Percentiles rank a stretch among this genome's conserved stretches.
Conservation (phyloP, 139 green algal species). For the Chlorokybus atmophyticus region DNA sequence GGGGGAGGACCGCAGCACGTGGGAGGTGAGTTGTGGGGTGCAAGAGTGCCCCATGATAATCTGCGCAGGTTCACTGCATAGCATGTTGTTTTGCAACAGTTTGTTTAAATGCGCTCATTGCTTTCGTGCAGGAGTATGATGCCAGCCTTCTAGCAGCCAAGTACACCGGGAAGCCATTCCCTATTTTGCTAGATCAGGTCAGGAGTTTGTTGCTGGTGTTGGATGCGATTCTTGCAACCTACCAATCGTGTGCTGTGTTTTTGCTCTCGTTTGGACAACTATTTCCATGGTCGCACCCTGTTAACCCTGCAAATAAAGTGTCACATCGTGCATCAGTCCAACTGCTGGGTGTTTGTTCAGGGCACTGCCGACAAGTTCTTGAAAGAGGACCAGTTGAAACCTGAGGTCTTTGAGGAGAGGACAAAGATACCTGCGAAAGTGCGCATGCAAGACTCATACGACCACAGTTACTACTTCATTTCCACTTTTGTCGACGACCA, state of each 20-base stretch:
- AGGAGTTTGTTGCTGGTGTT: neutral
- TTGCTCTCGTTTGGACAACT: neutral
- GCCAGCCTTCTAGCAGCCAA: conserved; percentile 57
- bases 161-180: conserved; percentile 27
- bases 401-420: conserved; percentile 54
- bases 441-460: conserved; percentile 75
- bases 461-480: conserved; percentile 95
- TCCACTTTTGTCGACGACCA: conserved; percentile 84
- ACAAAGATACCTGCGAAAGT: conserved; percentile 37
- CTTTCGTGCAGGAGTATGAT: conserved; percentile 54
- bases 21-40: conserved; percentile 10
- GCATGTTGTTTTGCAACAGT: neutral
- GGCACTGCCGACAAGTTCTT: conserved; percentile 71
- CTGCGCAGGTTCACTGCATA: neutral
- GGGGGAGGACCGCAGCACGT: conserved; percentile 33
- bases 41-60: neutral
- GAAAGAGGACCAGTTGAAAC: conserved; percentile 58
- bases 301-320: neutral
- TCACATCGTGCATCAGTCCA: neutral
- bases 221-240: no score
- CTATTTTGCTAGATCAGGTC: conserved; percentile 41
- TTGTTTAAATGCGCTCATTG: conserved; percentile 3
- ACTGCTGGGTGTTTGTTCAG: conserved; percentile 7
- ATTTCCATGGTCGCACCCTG: neutral
- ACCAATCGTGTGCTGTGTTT: no score